These are phyloP conservation scores for Cercospora janseana DNA, from an alignment of 2,329 filamentous ascomycete species.

Conservation along the genomic window DNA sequence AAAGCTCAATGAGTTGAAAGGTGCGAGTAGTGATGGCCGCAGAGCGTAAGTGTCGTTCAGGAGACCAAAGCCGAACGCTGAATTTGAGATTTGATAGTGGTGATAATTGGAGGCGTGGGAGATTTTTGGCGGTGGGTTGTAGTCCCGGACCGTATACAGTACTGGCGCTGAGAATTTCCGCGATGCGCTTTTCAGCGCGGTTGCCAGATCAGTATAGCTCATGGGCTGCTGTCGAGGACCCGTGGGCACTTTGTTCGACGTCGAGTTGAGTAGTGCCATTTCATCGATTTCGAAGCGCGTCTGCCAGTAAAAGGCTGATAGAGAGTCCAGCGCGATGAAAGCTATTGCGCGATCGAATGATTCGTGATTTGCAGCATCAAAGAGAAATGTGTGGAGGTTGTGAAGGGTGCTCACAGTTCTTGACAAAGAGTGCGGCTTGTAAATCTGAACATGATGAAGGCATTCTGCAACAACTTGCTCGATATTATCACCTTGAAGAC, in stretches of 20 bases:
- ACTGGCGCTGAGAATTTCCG: constrained; percentile 29
- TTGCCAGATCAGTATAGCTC: constrained; percentile 25
- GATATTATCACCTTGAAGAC: not conserved
- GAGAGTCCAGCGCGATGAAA: constrained; percentile 55
- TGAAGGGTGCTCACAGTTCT: constrained; percentile 52
- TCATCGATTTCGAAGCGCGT: constrained; percentile 46
- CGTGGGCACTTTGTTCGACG: not conserved
- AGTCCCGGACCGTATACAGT: constrained; percentile 29
- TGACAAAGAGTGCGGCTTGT: constrained; percentile 53
- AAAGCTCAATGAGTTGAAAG: constrained; percentile 32
- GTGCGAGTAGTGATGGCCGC: constrained; percentile 31
- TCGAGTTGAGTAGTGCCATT: constrained; percentile 21
- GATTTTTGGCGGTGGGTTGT: constrained; percentile 15
- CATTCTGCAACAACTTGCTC: constrained; percentile 38
- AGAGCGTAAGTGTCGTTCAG: constrained; percentile 19
- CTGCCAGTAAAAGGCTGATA: constrained; percentile 57
- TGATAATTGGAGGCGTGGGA: not conserved
- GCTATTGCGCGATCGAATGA: constrained; percentile 50
- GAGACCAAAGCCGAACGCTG: constrained; percentile 4
- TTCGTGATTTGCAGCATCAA: constrained; percentile 43
- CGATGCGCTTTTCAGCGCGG: constrained; percentile 23
- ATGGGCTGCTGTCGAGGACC: constrained; percentile 8
- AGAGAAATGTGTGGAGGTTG: constrained; percentile 51
- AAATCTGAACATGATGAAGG: constrained; percentile 58
- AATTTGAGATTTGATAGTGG: constrained; percentile 3